Percentiles rank a stretch among this genome's conserved stretches.
phyloP scores from a whole-genome alignment of 1,284 basidiomycete species.

The Malassezia sympodialis region DNA sequence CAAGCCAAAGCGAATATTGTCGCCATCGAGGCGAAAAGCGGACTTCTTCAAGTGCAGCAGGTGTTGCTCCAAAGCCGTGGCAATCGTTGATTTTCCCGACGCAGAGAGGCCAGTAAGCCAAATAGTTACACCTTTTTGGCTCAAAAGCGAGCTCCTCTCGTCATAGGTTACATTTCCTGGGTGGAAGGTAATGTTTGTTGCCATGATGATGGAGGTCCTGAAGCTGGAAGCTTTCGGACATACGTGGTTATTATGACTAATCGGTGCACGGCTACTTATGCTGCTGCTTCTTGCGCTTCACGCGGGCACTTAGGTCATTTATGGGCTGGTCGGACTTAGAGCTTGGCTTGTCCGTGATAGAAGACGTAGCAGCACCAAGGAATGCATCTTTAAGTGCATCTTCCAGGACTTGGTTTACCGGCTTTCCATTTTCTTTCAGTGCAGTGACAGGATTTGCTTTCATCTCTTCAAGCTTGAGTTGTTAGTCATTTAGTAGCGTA shows the following conservation, averaged over 20 bases:
- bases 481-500: not conserved
- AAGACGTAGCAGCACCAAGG: conserved; percentile 22
- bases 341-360: not conserved
- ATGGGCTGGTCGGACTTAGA: conserved; percentile 1
- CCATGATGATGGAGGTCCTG: conserved; percentile 52
- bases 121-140: conserved; percentile 26
- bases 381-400: conserved; percentile 44
- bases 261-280: not conserved
- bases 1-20: conserved; percentile 90
- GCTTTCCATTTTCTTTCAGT: conserved; percentile 27
- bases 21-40: conserved; percentile 85
- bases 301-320: conserved; percentile 13
- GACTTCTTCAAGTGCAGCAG: conserved; percentile 76
- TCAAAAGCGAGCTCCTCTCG: conserved; percentile 34
- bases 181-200: conserved; percentile 80
- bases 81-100: conserved; percentile 74
- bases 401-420: conserved; percentile 31
- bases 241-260: conserved; percentile 5
- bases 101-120: conserved; percentile 39
- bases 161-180: conserved; percentile 51
- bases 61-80: conserved; percentile 91
- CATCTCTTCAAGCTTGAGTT: conserved; percentile 30
- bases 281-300: conserved; percentile 16
- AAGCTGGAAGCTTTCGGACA: not conserved
- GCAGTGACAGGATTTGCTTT: conserved; percentile 20